Evolutionary conservation across 306 rosid species (phyloP), one percentile per base, ranked within the genome.

Genomic region (Cicer bijugum): DNA sequence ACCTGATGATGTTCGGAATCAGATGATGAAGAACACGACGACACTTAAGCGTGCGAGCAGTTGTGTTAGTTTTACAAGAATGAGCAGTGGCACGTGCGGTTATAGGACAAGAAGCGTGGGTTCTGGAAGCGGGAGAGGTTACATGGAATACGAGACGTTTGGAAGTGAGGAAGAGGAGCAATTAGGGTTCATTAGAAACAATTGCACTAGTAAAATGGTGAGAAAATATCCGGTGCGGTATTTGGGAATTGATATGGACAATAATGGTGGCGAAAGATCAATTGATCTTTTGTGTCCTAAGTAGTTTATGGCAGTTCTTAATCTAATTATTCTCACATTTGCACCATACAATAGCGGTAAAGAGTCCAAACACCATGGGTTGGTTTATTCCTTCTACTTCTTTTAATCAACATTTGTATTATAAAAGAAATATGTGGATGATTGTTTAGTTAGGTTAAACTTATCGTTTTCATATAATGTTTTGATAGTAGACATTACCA

Each of bases 21-120:
- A 73, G 47, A 57, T 75, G 72, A 5, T 68, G 72, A 50, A 42
- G 12, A 16, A 75, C 0, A 28, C 59, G 6, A 43, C 50, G 0
- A 51, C 16, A 2, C 45, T 86, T 59, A 82, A 70, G 43, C 87
- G 98, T 12, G 40, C 91, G 2, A 85, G 76, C 8, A 88, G 83
- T 5, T 84, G 84, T 58, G 84, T 83, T 51, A 82, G 75, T 8
- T 86, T 93, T 12, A 85, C 88, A 8, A 77, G 91, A 14, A 85
- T 83, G 50, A 86, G 83, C 37, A 88, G 95, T 44, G 77, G 78
- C 39, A 82, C 80, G 52, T 76, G 65, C 56, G 96, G 92, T 12
- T 80, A 78, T 23, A 76, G 92, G 46, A 86, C 87, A 4, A 84
- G 76, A 48, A 89, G 82, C 16, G 78, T 62, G 0, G 82, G 92